These are phyloP conservation scores for Drosera spatulata DNA, from an alignment of 179 eudicot species.

Conservation along the genomic window DNA sequence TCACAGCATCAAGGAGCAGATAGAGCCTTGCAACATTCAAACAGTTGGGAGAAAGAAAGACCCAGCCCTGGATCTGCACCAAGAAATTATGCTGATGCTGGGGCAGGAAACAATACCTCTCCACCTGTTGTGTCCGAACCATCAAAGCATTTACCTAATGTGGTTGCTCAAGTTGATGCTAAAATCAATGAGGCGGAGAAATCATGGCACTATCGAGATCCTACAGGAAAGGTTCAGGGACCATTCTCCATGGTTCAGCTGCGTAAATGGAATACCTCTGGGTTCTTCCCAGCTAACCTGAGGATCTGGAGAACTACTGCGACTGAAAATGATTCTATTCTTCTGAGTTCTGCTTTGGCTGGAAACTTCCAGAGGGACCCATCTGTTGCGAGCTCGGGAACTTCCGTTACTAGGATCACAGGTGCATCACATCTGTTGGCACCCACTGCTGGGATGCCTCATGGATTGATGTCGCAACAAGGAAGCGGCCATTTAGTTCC, in stretches of 20 bases:
- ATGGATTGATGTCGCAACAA: background rate
- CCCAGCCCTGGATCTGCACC: constrained; percentile 20
- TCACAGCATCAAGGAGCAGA: constrained; percentile 42
- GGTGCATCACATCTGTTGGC: background rate
- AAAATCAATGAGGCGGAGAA: constrained; percentile 67
- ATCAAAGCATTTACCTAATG: constrained; percentile 24
- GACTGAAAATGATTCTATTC: constrained; percentile 53
- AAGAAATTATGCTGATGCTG: constrained; percentile 20
- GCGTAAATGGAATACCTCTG: constrained; percentile 87
- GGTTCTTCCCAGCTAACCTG: constrained; percentile 76
- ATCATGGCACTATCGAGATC: constrained; percentile 85
- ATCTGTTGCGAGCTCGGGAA: constrained; percentile 6
- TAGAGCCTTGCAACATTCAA: constrained; percentile 16
- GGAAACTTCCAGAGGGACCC: constrained; percentile 56
- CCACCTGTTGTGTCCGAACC: constrained; percentile 26
- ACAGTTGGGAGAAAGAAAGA: constrained; percentile 32
- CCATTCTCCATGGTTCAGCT: constrained; percentile 87
- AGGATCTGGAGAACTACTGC: constrained; percentile 58
- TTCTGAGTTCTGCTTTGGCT: constrained; percentile 67
- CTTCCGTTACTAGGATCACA: constrained; percentile 5
- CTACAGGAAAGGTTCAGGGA: constrained; percentile 86
- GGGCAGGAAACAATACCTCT: constrained; percentile 22
- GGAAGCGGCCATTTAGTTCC: background rate
- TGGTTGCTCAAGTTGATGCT: constrained; percentile 21
- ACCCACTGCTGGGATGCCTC: constrained; percentile 2